phyloP scores from a whole-genome alignment of 2,329 filamentous ascomycete genomes.

The Stagonosporopsis chrysanthemi region DNA sequence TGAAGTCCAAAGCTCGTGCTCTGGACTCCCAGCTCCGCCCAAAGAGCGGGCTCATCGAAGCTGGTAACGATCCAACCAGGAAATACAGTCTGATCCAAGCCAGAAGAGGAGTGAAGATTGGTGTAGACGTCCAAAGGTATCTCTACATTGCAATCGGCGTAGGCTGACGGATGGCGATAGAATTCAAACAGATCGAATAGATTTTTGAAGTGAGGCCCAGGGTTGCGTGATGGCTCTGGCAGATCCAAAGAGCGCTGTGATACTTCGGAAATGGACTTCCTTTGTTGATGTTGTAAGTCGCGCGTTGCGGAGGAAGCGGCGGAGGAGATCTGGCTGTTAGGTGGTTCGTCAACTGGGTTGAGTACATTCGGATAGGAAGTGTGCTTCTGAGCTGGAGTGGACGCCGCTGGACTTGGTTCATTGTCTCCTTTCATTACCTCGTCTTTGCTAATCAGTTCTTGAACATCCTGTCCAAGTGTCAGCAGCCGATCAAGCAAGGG shows the following conservation, averaged over 20 bases:
- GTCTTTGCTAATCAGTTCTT: slow-evolving; percentile 28
- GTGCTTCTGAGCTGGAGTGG: neutral
- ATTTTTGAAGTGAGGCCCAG: neutral
- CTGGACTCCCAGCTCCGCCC: neutral
- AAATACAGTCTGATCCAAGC: neutral
- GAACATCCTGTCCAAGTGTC: slow-evolving; percentile 21
- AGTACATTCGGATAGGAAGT: slow-evolving; percentile 13
- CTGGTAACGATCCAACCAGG: slow-evolving; percentile 24
- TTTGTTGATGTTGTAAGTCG: neutral
- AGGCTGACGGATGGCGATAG: neutral
- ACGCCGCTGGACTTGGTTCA: neutral
- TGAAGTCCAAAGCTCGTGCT: neutral
- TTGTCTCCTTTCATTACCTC: neutral
- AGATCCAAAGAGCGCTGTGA: neutral
- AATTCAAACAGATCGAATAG: neutral
- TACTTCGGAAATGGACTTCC: neutral
- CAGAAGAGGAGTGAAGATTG: neutral
- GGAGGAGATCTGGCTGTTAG: neutral
- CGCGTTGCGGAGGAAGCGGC: neutral
- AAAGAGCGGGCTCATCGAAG: slow-evolving; percentile 27
- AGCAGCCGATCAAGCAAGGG: neutral
- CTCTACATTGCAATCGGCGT: neutral
- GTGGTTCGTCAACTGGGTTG: slow-evolving; percentile 8
- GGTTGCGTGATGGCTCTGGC: neutral
- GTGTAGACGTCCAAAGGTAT: neutral